Evolutionary conservation across 441 rosid species (phyloP).

Genomic region (Adansonia rubrostipa): DNA sequence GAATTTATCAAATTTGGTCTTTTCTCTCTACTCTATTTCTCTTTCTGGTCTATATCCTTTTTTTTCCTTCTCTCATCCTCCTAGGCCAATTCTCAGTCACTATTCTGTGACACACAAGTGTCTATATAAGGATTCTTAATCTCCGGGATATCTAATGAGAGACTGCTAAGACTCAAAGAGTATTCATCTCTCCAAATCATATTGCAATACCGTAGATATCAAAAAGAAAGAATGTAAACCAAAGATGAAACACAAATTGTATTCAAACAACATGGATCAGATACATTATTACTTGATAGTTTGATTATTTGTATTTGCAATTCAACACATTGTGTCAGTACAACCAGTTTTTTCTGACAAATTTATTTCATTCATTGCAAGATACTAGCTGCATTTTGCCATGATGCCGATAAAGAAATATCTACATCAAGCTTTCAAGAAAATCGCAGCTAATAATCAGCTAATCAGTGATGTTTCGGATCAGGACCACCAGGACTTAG

Average conservation of each 20-base stretch:
- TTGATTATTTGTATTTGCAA: not conserved
- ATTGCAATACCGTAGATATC: not conserved
- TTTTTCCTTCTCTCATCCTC: too few relatives aligned
- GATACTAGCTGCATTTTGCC: not conserved
- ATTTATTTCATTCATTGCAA: not conserved
- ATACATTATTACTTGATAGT: not conserved
- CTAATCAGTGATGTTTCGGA: conserved; percentile 29
- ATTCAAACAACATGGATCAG: conserved; percentile 9
- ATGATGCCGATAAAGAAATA: not conserved
- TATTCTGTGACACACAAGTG: too few relatives aligned
- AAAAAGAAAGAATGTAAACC: not conserved
- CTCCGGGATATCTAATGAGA: too few relatives aligned
- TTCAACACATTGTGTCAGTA: not conserved
- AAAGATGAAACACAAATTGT: not conserved
- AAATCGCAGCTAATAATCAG: not conserved
- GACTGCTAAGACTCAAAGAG: not conserved
- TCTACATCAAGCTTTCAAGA: not conserved
- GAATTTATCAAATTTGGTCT: too few relatives aligned
- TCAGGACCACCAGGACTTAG: conserved; percentile 36
- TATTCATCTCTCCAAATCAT: not conserved
- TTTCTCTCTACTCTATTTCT: too few relatives aligned
- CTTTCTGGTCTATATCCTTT: too few relatives aligned
- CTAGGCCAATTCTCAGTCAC: too few relatives aligned
- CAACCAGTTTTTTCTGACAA: not conserved
- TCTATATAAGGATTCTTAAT: too few relatives aligned